Evolutionary conservation across 176 grass and related monocot species (phyloP), one percentile per base, ranked within the genome.

Genomic region (Hordeum marinum): DNA sequence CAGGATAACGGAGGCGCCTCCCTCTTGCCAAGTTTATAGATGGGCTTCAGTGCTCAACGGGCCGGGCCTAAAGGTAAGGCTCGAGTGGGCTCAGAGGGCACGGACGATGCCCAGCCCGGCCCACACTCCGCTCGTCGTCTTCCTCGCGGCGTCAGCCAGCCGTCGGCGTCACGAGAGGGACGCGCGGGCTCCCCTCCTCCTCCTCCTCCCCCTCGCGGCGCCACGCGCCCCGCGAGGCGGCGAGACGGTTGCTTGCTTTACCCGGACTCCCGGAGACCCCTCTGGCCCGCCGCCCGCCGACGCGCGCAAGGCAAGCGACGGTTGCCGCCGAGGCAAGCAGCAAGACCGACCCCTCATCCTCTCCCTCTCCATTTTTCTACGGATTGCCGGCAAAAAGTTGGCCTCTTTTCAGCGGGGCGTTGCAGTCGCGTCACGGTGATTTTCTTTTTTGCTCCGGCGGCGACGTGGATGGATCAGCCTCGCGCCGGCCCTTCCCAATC

Each of bases 301-400:
- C 25, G 60, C 75, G 75, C 35, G 80, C 80, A 86, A 90, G 84
- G 45, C 36, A 90, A 71, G 84, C 75, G 18, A 87, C 67, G 11
- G 59, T 42, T 90, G 48, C 85, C 31, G 80, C 80, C 23, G 66
- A 87, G 85, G 89, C 84, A 87, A 90, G 80, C 80, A 78, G 75
- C 75, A 43, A 40, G 27, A 8, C 13, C n/a, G n/a, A 9, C 11
- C 7, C 74, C 57, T 6, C 36, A 62, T 69, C 55, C 14, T 34
- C 18, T 48, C 34, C 15, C 21, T 20, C 57, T 32, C 31, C 20
- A 14, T 62, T 66, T 80, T 59, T 39, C 18, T 3, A 52, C 35
- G 69, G 45, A 29, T 74, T 10, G 71, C 71, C 8, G 24, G 71
- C 52, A 74, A 29, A 46, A 34, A 8, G 46, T 0, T 23, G 8